These are phyloP conservation scores for Picochlorum sp. DNA, from an alignment of 139 green algal genomes.

Conservation along the genomic window DNA sequence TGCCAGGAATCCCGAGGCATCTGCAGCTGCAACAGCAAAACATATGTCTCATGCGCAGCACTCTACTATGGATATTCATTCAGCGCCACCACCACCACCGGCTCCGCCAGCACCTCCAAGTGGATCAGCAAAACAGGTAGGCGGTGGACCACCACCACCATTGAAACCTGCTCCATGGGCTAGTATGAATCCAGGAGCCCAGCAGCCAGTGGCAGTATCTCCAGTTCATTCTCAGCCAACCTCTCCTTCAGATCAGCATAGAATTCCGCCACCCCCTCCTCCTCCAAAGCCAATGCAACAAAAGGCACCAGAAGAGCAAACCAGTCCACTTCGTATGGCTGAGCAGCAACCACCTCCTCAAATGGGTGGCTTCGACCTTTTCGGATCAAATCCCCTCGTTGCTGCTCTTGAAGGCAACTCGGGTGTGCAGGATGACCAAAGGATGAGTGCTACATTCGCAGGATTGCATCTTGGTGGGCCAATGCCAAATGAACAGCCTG, in stretches of 20 bases:
- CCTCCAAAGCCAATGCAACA: slow-evolving; percentile 4
- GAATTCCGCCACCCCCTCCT: background rate
- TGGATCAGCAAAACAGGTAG: background rate
- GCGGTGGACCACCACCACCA: slow-evolving; percentile 1
- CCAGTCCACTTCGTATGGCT: too few relatives aligned
- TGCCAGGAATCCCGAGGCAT: background rate
- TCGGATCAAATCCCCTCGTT: slow-evolving; percentile 1
- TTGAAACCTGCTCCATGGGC: slow-evolving; percentile 28
- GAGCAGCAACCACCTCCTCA: background rate
- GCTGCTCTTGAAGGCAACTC: background rate
- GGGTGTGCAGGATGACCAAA: background rate
- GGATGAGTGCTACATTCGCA: background rate
- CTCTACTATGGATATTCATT: background rate
- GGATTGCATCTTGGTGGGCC: background rate
- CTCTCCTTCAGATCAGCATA: background rate
- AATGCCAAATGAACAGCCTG: background rate
- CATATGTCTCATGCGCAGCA: background rate
- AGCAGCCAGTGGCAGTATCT: background rate
- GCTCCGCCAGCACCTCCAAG: background rate
- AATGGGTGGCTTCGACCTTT: background rate
- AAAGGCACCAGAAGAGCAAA: background rate
- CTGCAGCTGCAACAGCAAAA: slow-evolving; percentile 12
- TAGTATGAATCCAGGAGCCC: slow-evolving; percentile 3
- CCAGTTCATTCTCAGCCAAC: background rate
- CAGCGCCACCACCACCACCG: background rate